These are phyloP conservation scores for Pythium folliculosum DNA, from an alignment of 352 stramenopile species.

Conservation along the genomic window DNA sequence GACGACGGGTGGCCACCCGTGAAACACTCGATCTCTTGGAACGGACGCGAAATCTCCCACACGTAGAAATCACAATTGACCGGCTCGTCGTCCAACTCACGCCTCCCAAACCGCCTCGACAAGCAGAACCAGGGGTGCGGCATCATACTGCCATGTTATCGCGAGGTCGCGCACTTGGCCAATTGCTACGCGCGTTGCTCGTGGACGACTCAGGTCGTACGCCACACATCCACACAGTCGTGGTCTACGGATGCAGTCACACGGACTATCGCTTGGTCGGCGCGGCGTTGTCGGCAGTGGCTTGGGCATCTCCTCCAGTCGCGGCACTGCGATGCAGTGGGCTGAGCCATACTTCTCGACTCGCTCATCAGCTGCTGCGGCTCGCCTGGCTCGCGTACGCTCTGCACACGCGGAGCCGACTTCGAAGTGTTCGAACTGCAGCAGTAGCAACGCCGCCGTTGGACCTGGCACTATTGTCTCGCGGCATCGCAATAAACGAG, in stretches of 20 bases:
- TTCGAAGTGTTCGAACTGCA: background rate
- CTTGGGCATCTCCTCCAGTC: background rate
- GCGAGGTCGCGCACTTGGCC: background rate
- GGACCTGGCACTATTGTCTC: background rate
- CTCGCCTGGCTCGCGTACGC: background rate
- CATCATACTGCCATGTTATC: background rate
- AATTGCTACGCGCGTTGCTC: background rate
- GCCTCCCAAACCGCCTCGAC: background rate
- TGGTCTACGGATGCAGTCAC: background rate
- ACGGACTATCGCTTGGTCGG: constrained; percentile 4
- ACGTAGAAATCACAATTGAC: too few relatives aligned
- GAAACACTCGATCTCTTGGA: background rate
- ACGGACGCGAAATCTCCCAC: background rate
- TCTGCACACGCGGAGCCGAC: background rate
- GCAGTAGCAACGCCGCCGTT: background rate
- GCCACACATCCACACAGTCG: background rate
- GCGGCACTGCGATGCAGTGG: background rate
- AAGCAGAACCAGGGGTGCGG: background rate
- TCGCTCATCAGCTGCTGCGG: background rate
- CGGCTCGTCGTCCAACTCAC: constrained; percentile 4
- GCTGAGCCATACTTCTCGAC: background rate
- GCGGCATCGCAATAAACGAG: background rate
- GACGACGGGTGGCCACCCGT: background rate
- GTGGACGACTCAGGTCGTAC: background rate
- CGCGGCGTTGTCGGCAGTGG: background rate